Conservation (phyloP, 176 grass and related monocot genomes). For the Triticum turgidum region DNA sequence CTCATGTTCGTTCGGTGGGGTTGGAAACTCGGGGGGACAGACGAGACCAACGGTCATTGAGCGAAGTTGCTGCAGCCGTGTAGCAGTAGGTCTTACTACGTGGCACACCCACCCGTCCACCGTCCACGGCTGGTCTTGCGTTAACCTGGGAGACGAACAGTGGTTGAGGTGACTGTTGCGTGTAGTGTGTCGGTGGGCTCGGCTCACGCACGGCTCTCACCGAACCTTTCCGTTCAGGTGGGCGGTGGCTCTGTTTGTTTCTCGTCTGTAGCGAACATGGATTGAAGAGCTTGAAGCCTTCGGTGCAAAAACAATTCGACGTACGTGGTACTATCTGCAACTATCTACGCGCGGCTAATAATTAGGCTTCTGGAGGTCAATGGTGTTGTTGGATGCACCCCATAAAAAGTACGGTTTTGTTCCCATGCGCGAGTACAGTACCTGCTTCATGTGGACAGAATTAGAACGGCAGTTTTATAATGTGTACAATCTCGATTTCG, state of each 20-base stretch:
- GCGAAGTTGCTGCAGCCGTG: neutral
- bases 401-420: neutral
- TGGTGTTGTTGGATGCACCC: neutral
- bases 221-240: too few relatives aligned
- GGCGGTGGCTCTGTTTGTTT: neutral
- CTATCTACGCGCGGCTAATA: neutral
- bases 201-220: neutral
- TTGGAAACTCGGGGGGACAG: neutral
- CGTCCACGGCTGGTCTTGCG: neutral
- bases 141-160: neutral
- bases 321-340: neutral
- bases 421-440: neutral
- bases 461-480: neutral
- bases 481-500: neutral
- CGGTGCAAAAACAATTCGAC: neutral
- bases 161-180: neutral
- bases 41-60: constrained; percentile 8
- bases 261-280: too few relatives aligned
- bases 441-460: neutral
- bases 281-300: neutral
- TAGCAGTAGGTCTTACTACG: neutral
- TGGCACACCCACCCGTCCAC: neutral
- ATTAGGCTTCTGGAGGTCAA: neutral
- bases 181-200: neutral
- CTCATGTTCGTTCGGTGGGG: neutral